Percentiles rank a stretch among this genome's conserved stretches.
Evolutionary conservation across 768 basidiomycete species (phyloP).

Genomic region (Lentinus tigrinus): DNA sequence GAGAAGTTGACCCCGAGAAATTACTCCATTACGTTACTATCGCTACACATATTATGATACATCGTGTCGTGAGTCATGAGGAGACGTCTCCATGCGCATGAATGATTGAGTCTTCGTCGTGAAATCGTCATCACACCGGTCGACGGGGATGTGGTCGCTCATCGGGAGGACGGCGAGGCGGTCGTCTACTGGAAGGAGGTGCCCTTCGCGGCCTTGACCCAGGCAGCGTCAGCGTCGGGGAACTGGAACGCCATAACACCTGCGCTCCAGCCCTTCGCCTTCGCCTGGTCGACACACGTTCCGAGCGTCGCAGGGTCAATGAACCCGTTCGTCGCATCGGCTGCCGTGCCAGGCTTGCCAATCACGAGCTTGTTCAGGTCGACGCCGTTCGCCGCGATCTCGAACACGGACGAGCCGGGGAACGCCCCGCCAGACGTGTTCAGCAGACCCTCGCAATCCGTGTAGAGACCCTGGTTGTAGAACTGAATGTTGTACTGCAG

Average conservation of each 20-base stretch:
- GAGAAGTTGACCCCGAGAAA: neutral
- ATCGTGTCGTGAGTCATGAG: neutral
- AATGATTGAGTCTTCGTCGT: neutral
- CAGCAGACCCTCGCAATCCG: slow-evolving; percentile 37
- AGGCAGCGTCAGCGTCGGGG: slow-evolving; percentile 14
- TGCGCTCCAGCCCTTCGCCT: slow-evolving; percentile 33
- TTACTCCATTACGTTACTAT: neutral
- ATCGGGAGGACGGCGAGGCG: no score
- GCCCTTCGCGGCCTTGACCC: slow-evolving; percentile 15
- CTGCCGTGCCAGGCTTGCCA: slow-evolving; percentile 53
- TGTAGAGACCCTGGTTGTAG: slow-evolving; percentile 31
- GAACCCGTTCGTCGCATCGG: slow-evolving; percentile 36
- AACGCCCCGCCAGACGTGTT: slow-evolving; percentile 35
- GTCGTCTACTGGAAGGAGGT: slow-evolving; percentile 2
- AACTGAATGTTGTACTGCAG: slow-evolving; percentile 22
- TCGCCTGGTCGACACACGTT: slow-evolving; percentile 34
- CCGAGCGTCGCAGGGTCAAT: slow-evolving; percentile 30
- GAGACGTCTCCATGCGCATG: neutral
- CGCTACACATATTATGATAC: neutral
- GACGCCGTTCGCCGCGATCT: slow-evolving; percentile 53
- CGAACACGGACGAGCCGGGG: slow-evolving; percentile 41
- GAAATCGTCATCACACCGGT: neutral
- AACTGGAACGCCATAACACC: slow-evolving; percentile 39
- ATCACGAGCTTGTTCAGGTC: slow-evolving; percentile 63
- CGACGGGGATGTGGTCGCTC: neutral